Percentiles rank a stretch among this genome's conserved stretches.
Conservation (phyloP, 345 rosid species). For the Kernera saxatilis region DNA sequence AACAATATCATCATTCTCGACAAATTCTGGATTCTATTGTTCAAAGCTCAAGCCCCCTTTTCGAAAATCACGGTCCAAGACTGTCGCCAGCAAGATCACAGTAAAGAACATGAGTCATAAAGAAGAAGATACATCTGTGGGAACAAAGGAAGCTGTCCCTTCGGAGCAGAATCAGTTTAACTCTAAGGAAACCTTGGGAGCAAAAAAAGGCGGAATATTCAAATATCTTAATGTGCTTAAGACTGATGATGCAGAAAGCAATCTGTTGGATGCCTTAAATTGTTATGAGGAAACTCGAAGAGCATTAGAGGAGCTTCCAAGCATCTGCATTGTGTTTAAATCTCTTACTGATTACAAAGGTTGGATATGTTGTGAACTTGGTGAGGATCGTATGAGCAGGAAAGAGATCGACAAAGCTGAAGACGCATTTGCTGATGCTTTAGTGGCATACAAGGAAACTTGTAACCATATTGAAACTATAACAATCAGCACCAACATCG, state of each 20-base stretch:
- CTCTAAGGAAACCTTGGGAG: constrained; percentile 29
- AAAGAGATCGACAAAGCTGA: constrained; percentile 72
- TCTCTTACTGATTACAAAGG: constrained; percentile 72
- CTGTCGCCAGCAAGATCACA: no score
- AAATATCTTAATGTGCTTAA: constrained; percentile 46
- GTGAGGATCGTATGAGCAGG: constrained; percentile 66
- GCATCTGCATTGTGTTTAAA: constrained; percentile 45
- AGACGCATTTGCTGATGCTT: constrained; percentile 76
- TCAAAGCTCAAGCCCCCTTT: no score
- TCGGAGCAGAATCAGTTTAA: constrained; percentile 26
- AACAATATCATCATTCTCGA: no score
- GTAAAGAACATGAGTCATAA: constrained; percentile 22
- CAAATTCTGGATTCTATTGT: no score
- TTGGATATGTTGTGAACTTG: constrained; percentile 90
- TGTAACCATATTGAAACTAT: no score
- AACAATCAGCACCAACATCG: no score
- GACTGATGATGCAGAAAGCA: constrained; percentile 58
- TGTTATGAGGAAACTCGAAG: constrained; percentile 79
- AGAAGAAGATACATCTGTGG: constrained; percentile 23
- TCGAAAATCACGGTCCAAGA: no score
- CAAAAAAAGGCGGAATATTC: constrained; percentile 77
- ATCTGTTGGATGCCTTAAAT: constrained; percentile 52
- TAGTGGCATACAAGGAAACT: constrained; percentile 65
- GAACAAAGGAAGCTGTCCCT: constrained; percentile 19
- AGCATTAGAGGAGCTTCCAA: constrained; percentile 57